These are phyloP conservation scores for Mucor velutinosus DNA, from an alignment of 371 early-diverging fungal genomes.

Conservation along the genomic window DNA sequence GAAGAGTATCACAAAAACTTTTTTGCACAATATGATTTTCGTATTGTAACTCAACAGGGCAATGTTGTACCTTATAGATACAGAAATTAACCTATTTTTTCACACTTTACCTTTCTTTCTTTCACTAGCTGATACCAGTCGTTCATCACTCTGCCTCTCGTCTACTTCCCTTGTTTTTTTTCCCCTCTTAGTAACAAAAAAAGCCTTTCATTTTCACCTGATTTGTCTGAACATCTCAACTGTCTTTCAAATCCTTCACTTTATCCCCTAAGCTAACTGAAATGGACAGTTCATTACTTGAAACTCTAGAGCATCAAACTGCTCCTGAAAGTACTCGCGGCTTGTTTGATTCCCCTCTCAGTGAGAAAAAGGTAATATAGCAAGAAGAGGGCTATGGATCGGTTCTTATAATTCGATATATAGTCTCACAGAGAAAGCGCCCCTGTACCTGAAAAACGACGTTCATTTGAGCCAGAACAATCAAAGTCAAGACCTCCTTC, in stretches of 20 bases:
- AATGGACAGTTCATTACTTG: conserved; percentile 8
- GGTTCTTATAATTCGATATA: background rate
- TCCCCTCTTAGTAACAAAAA: background rate
- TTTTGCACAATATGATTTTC: background rate
- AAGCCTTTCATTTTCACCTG: conserved; percentile 10
- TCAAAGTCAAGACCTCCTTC: conserved; percentile 13
- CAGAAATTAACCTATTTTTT: background rate
- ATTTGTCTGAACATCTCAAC: conserved; percentile 1
- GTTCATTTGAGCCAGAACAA: conserved; percentile 19
- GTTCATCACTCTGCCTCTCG: background rate
- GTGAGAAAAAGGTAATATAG: conserved; percentile 23
- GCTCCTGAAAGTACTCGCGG: conserved; percentile 58
- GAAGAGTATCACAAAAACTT: background rate
- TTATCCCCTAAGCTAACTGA: background rate
- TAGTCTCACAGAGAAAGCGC: conserved; percentile 24
- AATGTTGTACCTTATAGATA: background rate
- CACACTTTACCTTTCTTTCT: background rate
- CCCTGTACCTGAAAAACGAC: conserved; percentile 24
- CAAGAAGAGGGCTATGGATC: background rate
- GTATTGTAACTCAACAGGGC: background rate
- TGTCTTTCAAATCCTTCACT: background rate
- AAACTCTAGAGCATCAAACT: conserved; percentile 51
- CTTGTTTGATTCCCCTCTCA: conserved; percentile 43
- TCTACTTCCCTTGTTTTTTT: background rate
- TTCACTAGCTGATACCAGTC: background rate